Base-by-base conservation (phyloP, 2,329 filamentous ascomycete genomes). In the Dothiorella sarmentorum region DNA sequence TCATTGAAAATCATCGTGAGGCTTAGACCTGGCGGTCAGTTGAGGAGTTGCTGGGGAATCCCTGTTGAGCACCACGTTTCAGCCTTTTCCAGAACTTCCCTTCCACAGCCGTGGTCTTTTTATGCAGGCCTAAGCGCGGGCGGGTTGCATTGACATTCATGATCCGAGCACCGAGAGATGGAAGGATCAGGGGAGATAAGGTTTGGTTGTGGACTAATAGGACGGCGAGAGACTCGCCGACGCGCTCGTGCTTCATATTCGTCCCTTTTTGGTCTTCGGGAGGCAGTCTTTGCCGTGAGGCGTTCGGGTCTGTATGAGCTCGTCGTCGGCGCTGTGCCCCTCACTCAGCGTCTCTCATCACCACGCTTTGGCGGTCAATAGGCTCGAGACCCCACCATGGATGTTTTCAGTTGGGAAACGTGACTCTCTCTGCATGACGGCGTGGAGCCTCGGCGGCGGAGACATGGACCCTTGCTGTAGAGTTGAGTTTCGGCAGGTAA, bases 11-110 rank as follows among this genome's bases (percentile, higher is more conserved):
- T 4, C 9, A 7, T 11, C 20, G 26, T 26, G 29, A 31, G 43
- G 43, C 43, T 45, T 24, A 43, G 24, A 45, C 18, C 24, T 53
- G n/a, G 49, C 49, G 49, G 49, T 53, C 49, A 38, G 11, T 18
- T 24, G 20, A n/a, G 10, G 4, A 3, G 22, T 15, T 17, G 49
- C 49, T 53, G 49, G 49, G 49, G 49, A 53, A 53, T 53, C 49
- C 49, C 33, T 53, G 49, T 17, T 3, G 22, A 10, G n/a, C 11
- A 15, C 15, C 22, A 38, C n/a, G 22, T 29, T 24, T 37, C 18
- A 9, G 18, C 20, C 10, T 24, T 51, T 53, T 53, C 49, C 35
- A 53, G 49, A 53, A 53, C 10, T 20, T n/a, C 26, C 20, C 9
- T 20, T 24, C 11, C 4, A 22, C 18, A 10, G 3, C 3, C 17